Evolutionary conservation across 352 stramenopile species (phyloP).

Genomic region (Globisporangium okanoganense): DNA sequence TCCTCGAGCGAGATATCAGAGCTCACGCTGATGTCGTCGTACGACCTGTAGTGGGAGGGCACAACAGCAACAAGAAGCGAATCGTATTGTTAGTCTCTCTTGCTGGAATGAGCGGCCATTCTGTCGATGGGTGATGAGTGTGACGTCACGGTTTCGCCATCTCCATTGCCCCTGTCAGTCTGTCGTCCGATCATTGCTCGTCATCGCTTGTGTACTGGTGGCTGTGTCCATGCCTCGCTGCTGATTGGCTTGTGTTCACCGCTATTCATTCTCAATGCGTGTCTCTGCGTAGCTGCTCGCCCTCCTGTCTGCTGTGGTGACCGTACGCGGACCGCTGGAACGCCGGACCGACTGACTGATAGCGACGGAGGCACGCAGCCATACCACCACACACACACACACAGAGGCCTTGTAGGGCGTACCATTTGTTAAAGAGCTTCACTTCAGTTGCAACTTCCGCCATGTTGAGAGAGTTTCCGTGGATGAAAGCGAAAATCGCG

Average conservation of each 20-base stretch:
- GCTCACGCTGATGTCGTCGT: conserved; percentile 98
- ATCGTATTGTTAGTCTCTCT: conserved; percentile 20
- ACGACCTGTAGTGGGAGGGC: conserved; percentile 72
- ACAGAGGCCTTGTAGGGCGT: conserved; percentile 23
- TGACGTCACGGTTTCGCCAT: not conserved
- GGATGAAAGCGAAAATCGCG: conserved; percentile 57
- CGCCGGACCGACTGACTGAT: not conserved
- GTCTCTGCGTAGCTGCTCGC: not conserved
- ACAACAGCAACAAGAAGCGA: conserved; percentile 1
- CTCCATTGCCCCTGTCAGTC: not conserved
- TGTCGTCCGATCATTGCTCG: not conserved
- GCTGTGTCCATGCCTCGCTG: not conserved
- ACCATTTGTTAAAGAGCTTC: conserved; percentile 95
- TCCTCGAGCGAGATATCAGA: conserved; percentile 98
- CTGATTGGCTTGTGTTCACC: not conserved
- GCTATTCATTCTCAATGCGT: not conserved
- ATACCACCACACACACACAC: not conserved
- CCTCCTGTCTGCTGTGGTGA: not conserved
- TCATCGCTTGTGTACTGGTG: not conserved
- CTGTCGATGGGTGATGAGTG: not conserved
- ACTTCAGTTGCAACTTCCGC: conserved; percentile 91
- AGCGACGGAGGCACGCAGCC: not conserved
- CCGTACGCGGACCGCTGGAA: not conserved
- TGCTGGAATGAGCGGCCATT: not conserved
- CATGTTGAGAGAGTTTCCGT: conserved; percentile 90